Conservation (phyloP, 1,284 basidiomycete genomes). For the Ceratobasidium sp. region DNA sequence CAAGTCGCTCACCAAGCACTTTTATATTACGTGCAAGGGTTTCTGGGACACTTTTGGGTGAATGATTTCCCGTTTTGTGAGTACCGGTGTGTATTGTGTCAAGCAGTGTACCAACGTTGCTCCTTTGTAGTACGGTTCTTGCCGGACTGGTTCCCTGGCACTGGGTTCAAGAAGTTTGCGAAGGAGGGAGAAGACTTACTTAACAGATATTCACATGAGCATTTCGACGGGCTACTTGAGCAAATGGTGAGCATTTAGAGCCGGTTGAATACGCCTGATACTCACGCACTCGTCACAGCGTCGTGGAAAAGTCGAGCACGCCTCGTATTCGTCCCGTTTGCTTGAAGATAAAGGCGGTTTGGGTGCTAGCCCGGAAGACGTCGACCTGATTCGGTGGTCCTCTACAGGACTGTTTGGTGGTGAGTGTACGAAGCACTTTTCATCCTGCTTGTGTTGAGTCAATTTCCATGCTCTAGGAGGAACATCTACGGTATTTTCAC, state of each 20-base stretch:
- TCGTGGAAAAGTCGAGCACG: not conserved
- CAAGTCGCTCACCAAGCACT: not conserved
- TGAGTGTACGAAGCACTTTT: not conserved
- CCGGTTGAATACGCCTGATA: not conserved
- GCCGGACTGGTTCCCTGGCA: constrained; percentile 36
- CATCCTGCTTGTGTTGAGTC: not conserved
- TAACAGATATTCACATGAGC: not conserved
- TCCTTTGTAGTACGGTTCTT: constrained; percentile 25
- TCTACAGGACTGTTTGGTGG: constrained; percentile 26
- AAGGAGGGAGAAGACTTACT: not conserved
- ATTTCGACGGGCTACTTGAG: constrained; percentile 9
- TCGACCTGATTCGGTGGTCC: constrained; percentile 34
- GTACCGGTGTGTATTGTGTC: not conserved
- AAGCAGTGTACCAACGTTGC: not conserved
- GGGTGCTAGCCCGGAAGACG: constrained; percentile 1
- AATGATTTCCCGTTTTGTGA: constrained; percentile 34
- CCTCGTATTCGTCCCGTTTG: constrained; percentile 24
- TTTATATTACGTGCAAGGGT: not conserved
- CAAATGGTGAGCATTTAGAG: constrained; percentile 12
- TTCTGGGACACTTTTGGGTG: constrained; percentile 24
- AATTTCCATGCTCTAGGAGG: not conserved
- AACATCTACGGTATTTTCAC: not conserved
- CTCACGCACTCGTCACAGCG: not conserved
- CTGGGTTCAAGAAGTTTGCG: not conserved
- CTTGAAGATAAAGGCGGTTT: constrained; percentile 30